Evolutionary conservation across 805 yeast species (phyloP), one percentile per base, ranked within the genome.

Genomic region (Kazachstania viticola): DNA sequence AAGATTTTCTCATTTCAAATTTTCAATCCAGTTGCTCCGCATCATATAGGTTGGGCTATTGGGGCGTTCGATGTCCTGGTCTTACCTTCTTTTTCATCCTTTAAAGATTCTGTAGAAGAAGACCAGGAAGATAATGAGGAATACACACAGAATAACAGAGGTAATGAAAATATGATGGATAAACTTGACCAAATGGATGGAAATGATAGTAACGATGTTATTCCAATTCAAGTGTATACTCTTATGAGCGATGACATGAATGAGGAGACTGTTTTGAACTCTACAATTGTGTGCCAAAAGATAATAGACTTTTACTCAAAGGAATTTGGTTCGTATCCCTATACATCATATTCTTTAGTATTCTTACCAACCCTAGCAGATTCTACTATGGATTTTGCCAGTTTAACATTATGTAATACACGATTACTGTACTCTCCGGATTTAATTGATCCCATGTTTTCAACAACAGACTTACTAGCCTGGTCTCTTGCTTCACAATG

Each of bases 271-370:
- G 70, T 50, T 76, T 77, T 9, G 44, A 87, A 87, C 47, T 72
- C 94, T 0, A 79, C 94, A 21, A 61, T 81, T 7, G 79, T 85
- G 29, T 61, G 87, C 5, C 74, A 74, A 42, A 75, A 71, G 45
- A 94, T 94, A 0, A 64, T 91, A 46, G 94, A 85, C 37, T 85
- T 69, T 48, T 84, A 74, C 45, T 75, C 84, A 31, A 75, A 79
- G 41, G 95, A 87, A 43, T 91, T 79, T 54, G 95, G 96, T 4
- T 81, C 96, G 0, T 93, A 75, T 41, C 97, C 98, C 0, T 88
- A 83, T 48, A 73, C 84, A 13, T 75, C 91, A 16, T 85, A 79
- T 46, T 71, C 85, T 0, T 46, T 91, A 24, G 75, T 79, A 2
- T 84, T 88, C 52, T 75, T 88, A 4, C 66, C 72, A 9, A 75